Percentiles rank a stretch among this genome's conserved stretches.
These are phyloP conservation scores for Sporobolomyces pararoseus DNA, from an alignment of 768 basidiomycete species.

Conservation along the genomic window DNA sequence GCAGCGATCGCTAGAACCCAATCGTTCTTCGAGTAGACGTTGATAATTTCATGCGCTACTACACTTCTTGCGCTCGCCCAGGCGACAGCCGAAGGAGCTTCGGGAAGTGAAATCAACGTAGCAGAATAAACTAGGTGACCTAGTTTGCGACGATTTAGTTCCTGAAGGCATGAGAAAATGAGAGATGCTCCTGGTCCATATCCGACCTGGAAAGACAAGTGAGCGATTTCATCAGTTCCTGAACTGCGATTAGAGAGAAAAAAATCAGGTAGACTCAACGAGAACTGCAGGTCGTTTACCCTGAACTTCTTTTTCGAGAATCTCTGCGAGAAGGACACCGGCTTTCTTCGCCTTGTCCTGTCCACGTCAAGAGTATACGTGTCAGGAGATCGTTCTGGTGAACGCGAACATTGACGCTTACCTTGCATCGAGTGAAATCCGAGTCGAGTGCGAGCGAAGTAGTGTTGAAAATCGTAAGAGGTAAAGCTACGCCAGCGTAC, in stretches of 20 bases:
- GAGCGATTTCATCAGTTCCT: neutral
- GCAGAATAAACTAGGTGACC: conserved; percentile 52
- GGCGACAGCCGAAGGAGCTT: conserved; percentile 48
- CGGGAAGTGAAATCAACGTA: conserved; percentile 52
- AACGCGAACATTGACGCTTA: conserved; percentile 12
- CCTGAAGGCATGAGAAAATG: conserved; percentile 39
- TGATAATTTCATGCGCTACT: conserved; percentile 50
- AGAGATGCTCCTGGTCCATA: conserved; percentile 53
- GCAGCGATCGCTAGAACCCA: conserved; percentile 41
- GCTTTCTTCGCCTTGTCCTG: conserved; percentile 54
- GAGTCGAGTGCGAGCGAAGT: conserved; percentile 45
- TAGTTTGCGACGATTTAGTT: conserved; percentile 25
- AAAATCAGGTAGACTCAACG: conserved; percentile 22
- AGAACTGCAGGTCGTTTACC: conserved; percentile 53
- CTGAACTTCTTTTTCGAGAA: conserved; percentile 53
- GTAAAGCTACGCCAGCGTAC: conserved; percentile 49
- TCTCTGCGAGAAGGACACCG: conserved; percentile 52
- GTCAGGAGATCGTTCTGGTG: neutral
- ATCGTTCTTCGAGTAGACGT: conserved; percentile 50
- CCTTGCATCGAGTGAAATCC: conserved; percentile 46
- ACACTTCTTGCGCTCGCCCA: conserved; percentile 50
- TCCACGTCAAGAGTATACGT: conserved; percentile 44
- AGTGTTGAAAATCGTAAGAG: conserved; percentile 42
- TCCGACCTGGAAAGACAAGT: conserved; percentile 49
- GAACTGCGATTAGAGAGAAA: neutral